Conservation (phyloP, 1,139 yeast species). For the Pichia sp. region DNA sequence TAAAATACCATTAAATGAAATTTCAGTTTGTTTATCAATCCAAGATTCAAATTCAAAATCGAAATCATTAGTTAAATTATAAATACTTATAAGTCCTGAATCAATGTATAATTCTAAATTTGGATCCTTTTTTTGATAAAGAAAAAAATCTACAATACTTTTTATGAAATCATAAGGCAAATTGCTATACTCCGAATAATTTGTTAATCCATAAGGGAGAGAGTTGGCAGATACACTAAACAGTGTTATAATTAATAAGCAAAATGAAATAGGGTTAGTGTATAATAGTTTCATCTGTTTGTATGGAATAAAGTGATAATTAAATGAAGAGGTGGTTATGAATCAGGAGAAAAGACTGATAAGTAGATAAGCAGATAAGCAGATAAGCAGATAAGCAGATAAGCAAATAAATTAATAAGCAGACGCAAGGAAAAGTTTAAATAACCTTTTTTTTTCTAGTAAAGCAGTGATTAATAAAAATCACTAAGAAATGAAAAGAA, state of each 20-base stretch:
- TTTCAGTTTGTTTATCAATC: constrained; percentile 45
- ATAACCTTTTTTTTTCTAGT: no score
- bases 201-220: not conserved
- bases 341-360: no score
- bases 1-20: constrained; percentile 50
- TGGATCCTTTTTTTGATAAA: not conserved
- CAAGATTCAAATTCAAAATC: constrained; percentile 47
- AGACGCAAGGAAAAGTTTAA: no score
- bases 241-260: not conserved
- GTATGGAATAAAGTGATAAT: no score
- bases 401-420: no score
- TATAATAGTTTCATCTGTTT: no score
- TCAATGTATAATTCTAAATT: not conserved
- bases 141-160: not conserved
- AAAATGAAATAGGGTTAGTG: no score
- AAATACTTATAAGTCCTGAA: constrained; percentile 6
- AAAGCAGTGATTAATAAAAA: no score
- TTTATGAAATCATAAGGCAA: not conserved
- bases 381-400: no score
- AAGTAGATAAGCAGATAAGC: no score
- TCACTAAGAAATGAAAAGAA: no score
- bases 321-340: no score
- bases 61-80: not conserved
- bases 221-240: not conserved
- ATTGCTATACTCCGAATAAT: not conserved